Evolutionary conservation across 108 stramenopile species (phyloP).

Genomic region (Cyclotella atomus): DNA sequence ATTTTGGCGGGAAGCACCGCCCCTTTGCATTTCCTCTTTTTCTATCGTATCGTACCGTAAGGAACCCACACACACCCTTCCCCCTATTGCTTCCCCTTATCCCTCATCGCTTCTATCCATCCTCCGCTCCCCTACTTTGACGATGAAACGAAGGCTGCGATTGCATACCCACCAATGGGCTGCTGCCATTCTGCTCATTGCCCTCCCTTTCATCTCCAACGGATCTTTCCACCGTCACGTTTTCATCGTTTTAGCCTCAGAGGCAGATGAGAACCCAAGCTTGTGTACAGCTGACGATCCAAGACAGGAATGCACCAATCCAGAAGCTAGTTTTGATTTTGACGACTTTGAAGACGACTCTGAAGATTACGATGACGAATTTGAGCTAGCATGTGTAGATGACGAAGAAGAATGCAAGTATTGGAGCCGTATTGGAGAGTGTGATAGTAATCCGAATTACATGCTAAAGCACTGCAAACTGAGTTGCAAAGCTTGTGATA

Average conservation of each 20-base stretch:
- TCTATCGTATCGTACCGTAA: no score
- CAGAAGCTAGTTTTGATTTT: not conserved
- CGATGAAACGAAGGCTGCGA: not conserved
- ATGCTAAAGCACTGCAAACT: conserved; percentile 4
- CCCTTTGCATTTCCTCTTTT: no score
- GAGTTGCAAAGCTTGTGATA: not conserved
- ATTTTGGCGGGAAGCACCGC: no score
- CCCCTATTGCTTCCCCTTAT: no score
- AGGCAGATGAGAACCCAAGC: no score
- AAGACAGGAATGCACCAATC: conserved; percentile 8
- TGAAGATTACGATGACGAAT: not conserved
- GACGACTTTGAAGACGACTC: not conserved
- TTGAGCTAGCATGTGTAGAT: not conserved
- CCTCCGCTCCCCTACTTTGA: no score
- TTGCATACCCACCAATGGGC: not conserved
- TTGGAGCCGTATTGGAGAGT: not conserved
- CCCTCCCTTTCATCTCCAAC: not conserved
- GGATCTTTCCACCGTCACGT: not conserved
- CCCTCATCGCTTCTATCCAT: no score
- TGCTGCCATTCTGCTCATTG: not conserved
- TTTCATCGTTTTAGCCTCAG: not conserved
- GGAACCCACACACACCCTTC: no score
- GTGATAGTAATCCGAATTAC: not conserved
- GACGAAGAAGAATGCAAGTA: not conserved
- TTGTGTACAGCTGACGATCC: not conserved